Percentiles rank a stretch among this genome's conserved stretches.
These are phyloP conservation scores for Ploettnerulaceae sp. DNA, from an alignment of 2,329 filamentous ascomycete genomes.

Conservation along the genomic window DNA sequence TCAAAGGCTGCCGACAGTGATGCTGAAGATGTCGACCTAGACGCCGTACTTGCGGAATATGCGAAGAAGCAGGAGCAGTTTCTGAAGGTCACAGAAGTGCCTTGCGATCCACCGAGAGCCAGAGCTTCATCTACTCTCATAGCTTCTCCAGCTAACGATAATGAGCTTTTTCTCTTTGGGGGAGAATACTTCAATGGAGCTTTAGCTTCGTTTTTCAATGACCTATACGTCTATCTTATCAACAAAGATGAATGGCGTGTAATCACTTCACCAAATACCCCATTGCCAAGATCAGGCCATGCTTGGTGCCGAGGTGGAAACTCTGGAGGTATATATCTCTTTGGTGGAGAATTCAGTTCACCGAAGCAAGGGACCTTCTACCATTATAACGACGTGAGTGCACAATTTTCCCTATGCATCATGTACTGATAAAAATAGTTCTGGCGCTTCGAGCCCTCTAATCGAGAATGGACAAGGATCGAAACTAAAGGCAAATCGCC, in stretches of 20 bases:
- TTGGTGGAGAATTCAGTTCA: slow-evolving; percentile 93
- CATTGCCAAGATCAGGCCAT: slow-evolving; percentile 85
- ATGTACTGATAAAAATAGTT: slow-evolving; percentile 45
- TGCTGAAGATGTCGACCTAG: slow-evolving; percentile 86
- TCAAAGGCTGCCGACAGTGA: slow-evolving; percentile 86
- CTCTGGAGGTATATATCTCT: slow-evolving; percentile 76
- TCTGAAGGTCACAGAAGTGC: slow-evolving; percentile 82
- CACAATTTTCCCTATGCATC: background rate
- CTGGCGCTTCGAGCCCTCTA: slow-evolving; percentile 81
- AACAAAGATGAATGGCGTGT: slow-evolving; percentile 86
- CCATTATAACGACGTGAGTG: slow-evolving; percentile 79
- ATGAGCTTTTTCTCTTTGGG: slow-evolving; percentile 86
- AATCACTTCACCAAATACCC: slow-evolving; percentile 86
- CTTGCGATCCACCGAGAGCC: slow-evolving; percentile 68
- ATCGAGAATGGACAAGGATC: slow-evolving; percentile 85
- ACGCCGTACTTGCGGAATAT: slow-evolving; percentile 89
- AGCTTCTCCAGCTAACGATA: slow-evolving; percentile 78
- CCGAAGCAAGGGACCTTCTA: slow-evolving; percentile 98
- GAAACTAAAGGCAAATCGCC: slow-evolving; percentile 75
- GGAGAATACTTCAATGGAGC: slow-evolving; percentile 96
- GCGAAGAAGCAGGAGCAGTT: slow-evolving; percentile 90
- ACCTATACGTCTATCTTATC: slow-evolving; percentile 67
- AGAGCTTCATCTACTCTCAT: slow-evolving; percentile 78
- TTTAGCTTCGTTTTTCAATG: slow-evolving; percentile 67
- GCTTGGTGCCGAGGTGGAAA: slow-evolving; percentile 92